phyloP scores from a whole-genome alignment of 257 asterid species.

The Lycium ferocissimum region DNA sequence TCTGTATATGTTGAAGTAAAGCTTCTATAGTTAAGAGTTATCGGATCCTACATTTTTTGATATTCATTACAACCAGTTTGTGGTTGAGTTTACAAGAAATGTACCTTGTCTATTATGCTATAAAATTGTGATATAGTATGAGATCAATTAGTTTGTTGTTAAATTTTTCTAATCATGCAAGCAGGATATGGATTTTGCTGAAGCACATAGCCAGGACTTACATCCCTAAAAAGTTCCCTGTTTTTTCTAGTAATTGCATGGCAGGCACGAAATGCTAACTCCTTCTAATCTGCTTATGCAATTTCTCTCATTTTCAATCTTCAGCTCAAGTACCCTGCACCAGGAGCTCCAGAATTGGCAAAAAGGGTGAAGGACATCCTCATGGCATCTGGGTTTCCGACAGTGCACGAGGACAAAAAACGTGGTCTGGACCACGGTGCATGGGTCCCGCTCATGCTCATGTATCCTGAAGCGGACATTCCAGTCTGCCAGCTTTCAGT shows the following conservation, averaged over 20 bases:
- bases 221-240: neutral
- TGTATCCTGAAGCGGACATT: conserved; percentile 85
- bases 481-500: conserved; percentile 88
- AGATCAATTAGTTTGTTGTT: neutral
- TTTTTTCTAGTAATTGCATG: conserved; percentile 9
- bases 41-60: neutral
- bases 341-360: conserved; percentile 81
- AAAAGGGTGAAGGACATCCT: conserved; percentile 63
- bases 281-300: neutral
- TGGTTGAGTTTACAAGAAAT: neutral
- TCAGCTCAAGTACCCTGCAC: conserved; percentile 79
- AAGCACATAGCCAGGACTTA: neutral
- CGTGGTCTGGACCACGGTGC: conserved; percentile 94
- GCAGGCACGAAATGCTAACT: neutral
- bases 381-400: conserved; percentile 54
- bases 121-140: neutral
- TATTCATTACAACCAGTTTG: neutral
- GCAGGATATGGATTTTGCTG: neutral
- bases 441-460: conserved; percentile 91
- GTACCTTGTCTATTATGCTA: neutral
- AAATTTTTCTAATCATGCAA: neutral
- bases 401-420: conserved; percentile 60
- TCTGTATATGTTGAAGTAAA: neutral
- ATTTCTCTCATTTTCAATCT: conserved; percentile 2
- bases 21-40: neutral